Conservation (phyloP, 768 basidiomycete genomes). For the Tulasnella sp. region DNA sequence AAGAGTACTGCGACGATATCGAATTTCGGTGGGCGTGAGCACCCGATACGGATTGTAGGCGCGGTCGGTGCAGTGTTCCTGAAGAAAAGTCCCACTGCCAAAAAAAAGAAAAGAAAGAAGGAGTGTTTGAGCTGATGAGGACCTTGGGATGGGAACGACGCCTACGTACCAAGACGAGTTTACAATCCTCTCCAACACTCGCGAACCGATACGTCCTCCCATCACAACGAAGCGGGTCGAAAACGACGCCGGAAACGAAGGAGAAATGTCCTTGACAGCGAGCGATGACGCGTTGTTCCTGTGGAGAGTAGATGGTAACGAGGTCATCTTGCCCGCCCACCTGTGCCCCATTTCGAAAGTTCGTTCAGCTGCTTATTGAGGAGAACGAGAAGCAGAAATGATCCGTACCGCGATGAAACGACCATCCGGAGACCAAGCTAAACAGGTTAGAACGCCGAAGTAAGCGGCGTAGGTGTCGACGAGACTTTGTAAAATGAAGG, state of each 20-base stretch:
- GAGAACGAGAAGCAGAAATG: neutral
- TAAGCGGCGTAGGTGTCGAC: constrained; percentile 92
- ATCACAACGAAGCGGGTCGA: constrained; percentile 83
- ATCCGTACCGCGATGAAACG: constrained; percentile 76
- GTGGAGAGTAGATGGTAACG: constrained; percentile 87
- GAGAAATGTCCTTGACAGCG: constrained; percentile 96
- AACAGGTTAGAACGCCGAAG: constrained; percentile 83
- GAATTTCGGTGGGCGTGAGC: constrained; percentile 67
- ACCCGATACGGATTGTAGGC: constrained; percentile 45
- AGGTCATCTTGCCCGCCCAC: constrained; percentile 97
- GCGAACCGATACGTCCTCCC: constrained; percentile 82
- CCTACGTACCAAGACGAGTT: constrained; percentile 70
- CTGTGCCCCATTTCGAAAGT: constrained; percentile 33
- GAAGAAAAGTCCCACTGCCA: constrained; percentile 89
- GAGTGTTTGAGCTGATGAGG: neutral
- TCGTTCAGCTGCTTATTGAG: neutral
- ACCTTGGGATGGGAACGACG: constrained; percentile 20
- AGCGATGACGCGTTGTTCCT: constrained; percentile 89
- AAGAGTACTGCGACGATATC: constrained; percentile 68
- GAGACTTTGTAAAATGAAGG: constrained; percentile 45
- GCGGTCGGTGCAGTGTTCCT: constrained; percentile 82
- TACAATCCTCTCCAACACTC: constrained; percentile 95
- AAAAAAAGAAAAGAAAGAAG: constrained; percentile 17
- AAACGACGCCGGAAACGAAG: constrained; percentile 82
- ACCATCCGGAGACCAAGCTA: constrained; percentile 94